Base-by-base conservation (phyloP, 2,329 filamentous ascomycete species). In the Onygenales sp. region DNA sequence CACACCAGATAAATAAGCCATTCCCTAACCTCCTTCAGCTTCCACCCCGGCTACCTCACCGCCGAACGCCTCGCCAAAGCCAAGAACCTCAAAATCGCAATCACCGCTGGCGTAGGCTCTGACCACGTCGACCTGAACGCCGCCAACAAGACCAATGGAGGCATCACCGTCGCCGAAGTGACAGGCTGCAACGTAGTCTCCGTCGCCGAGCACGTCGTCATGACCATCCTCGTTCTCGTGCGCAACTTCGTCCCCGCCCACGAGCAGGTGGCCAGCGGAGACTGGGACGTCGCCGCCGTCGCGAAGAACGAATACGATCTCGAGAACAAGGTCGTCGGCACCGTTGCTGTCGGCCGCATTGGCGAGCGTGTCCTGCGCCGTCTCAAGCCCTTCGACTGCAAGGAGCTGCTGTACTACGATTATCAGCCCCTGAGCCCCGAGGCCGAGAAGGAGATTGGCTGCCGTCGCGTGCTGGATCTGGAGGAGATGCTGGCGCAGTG, bases 241-340 rank as follows among this genome's bases (percentile, higher is more conserved):
- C 91, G 93, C 78, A 98, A 98, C 86, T 98, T 96, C 69, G 90
- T 95, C 52, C 93, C 93, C 61, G 91, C 93, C 52, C 93, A 97
- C 78, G 91, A 97, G 80, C 85, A 89, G 81, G 87, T 98, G 68
- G 80, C 84, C 73, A 75, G 77, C 55, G 93, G 93, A 60, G 88
- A 95, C 58, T 98, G 93, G 93, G 81, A 98, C 70, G 93, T 98
- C 51, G 93, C 93, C 57, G 91, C 82, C 52, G 92, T 91, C 31
- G 93, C 93, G 70, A 97, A 97, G 86, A 91, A 95, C 77, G 92
- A 97, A 80, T 98, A 85, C 72, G 93, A 98, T 69, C 85, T 98
- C 54, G 93, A 97, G 82, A 80, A 81, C 80, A 98, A 98, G 84
- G 88, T 94, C 48, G 93, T 98, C 64, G 93, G 93, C 67, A 98